Evolutionary conservation across 331 rosid species (phyloP), one percentile per base, ranked within the genome.

Genomic region (Pyracantha coccinea): DNA sequence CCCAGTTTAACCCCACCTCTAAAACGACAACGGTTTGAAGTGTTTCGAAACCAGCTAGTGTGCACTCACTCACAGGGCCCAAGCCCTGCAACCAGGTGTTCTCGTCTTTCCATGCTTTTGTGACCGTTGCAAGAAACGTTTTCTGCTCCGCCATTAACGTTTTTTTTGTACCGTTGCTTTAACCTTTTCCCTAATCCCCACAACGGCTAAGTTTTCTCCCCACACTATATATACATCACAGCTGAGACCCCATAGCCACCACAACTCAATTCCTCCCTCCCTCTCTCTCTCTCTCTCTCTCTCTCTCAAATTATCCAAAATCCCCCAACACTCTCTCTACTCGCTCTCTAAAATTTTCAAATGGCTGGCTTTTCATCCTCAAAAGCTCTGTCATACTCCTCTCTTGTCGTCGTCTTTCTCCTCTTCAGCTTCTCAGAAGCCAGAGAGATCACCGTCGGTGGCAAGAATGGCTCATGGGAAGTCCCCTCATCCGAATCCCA

Each of bases 401-500:
- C 83, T 77, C 70, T 90, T 27, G 75, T 89, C 5, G 35, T 84
- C 66, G 1, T 80, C 19, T 82, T 88, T 13, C 64, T 85, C 59
- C 81, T 91, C 77, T 64, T 85, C 52, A 76, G 89, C 52, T 77
- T 78, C 79, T 80, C 96, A 8, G 87, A 86, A 69, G 97, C 90
- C 21, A 87, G 75, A 81, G 94, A 91, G 61, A 72, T 88, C 17
- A 14, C 87, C 69, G 89, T 91, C 21, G 98, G 98, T 47, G 96
- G 97, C 57, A 91, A 88, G 17, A n/a, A 81, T 23, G 81, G 78
- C 27, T 77, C 92, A 6, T 93, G 98, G 98, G 81, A 81, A 81
- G 41, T 91, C 80, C 96, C 98, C 4, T 76, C 96, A 19, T 90
- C 97, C 15, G 83, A 90, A 78, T 52, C 88, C 7, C 79, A 86